Percentiles rank a stretch among this genome's conserved stretches.
These are phyloP conservation scores for Yarrowia sp. DNA, from an alignment of 805 yeast species.

Conservation along the genomic window DNA sequence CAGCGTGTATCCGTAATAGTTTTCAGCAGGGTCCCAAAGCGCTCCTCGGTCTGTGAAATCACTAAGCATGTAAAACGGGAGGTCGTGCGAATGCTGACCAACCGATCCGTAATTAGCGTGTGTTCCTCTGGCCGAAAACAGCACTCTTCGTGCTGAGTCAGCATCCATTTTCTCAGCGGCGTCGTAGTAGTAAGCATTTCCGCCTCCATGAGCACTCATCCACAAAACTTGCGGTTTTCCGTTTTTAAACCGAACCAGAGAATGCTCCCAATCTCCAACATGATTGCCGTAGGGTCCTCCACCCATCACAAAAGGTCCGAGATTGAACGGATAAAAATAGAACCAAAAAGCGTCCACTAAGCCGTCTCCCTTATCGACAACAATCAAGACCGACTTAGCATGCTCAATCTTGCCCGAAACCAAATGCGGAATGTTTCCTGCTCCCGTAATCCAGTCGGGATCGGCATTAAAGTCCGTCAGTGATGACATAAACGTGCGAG, in stretches of 20 bases:
- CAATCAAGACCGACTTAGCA: slow-evolving; percentile 80
- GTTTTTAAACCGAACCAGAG: slow-evolving; percentile 75
- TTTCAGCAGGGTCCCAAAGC: slow-evolving; percentile 87
- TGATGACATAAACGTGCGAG: slow-evolving; percentile 58
- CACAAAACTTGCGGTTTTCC: slow-evolving; percentile 82
- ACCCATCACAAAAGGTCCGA: slow-evolving; percentile 98
- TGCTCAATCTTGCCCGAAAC: slow-evolving; percentile 65
- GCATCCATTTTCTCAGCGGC: slow-evolving; percentile 64
- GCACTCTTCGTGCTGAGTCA: slow-evolving; percentile 58
- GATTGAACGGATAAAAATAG: slow-evolving; percentile 87
- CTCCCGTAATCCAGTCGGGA: slow-evolving; percentile 87
- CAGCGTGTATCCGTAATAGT: slow-evolving; percentile 76
- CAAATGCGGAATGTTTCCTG: slow-evolving; percentile 61
- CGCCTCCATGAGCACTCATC: slow-evolving; percentile 99
- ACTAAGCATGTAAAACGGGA: slow-evolving; percentile 84
- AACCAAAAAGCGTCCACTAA: slow-evolving; percentile 97
- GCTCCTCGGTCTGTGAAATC: slow-evolving; percentile 96
- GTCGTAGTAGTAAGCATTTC: slow-evolving; percentile 79
- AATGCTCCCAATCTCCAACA: slow-evolving; percentile 98
- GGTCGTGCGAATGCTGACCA: slow-evolving; percentile 93
- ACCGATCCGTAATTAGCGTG: slow-evolving; percentile 96
- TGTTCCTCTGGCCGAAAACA: slow-evolving; percentile 91
- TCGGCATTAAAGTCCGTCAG: slow-evolving; percentile 64
- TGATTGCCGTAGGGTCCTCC: slow-evolving; percentile 96
- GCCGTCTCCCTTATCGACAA: slow-evolving; percentile 90